Evolutionary conservation across 2,329 filamentous ascomycete species (phyloP), one percentile per base, ranked within the genome.

Genomic region (Ceratocystis cubensis): DNA sequence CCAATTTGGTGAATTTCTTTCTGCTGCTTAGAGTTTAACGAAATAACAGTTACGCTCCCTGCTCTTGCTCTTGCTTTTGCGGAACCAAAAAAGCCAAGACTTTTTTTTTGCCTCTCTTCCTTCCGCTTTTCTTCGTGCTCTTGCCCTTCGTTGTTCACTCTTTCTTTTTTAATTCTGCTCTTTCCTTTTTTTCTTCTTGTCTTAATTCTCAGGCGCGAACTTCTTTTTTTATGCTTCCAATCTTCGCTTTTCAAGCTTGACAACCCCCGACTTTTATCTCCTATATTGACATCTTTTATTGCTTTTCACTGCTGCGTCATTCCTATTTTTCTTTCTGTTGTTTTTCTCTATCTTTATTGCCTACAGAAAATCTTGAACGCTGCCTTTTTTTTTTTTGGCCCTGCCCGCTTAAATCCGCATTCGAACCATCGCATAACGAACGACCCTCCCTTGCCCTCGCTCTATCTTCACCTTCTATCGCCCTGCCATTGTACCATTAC

Each of bases 181-280:
- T 15, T 33, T 50, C 10, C 25, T 46, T 30, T 64, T 30, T 53
- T 37, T n/a, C 22, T 56, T 50, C 44, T 17, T 20, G 30, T 37
- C 41, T 53, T 13, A n/a, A 53, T 53, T 53, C 25, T 53, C 48
- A 53, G 48, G 48, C 48, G 30, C 53, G 2, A 48, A 37, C 53
- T 50, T 64, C 30, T 41, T 10, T 33, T 64, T 64, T n/a, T 22
- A 25, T 53, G 25, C 44, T 57, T 56, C 41, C 45, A 41, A 30
- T 30, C 70, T 74, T 61, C 72, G 69, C 22, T 53, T n/a, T 56
- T 28, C 45, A 7, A 56, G 7, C 41, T 22, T 63, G 37, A 22
- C 20, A 17, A 45, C 6, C 61, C 6, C n/a, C 22, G 15, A 37
- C 5, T 25, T 46, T 46, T 25, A 63, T 63, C 37, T 41, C 5